Evolutionary conservation across 2,329 filamentous ascomycete genomes (phyloP).

Genomic region (Alternaria brassicicola): DNA sequence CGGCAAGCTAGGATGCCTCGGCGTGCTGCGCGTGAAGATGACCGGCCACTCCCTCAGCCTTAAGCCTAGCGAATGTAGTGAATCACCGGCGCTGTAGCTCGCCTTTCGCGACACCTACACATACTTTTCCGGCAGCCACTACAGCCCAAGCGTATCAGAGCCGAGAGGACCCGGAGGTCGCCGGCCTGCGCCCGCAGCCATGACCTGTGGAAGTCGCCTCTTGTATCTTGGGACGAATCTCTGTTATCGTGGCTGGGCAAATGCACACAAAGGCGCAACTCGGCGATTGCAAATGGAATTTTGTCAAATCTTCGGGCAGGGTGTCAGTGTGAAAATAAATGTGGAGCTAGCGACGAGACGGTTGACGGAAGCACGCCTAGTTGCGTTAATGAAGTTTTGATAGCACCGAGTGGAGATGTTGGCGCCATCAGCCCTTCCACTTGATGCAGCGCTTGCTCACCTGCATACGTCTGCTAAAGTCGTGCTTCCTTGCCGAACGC

Average conservation of each 20-base stretch:
- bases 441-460: conserved; percentile 1
- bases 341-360: conserved; percentile 8
- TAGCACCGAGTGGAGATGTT: conserved; percentile 9
- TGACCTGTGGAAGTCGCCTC: conserved; percentile 12
- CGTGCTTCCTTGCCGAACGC: conserved; percentile 4
- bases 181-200: conserved; percentile 1
- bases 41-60: conserved; percentile 6
- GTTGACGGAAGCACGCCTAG: conserved; percentile 11
- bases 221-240: conserved; percentile 9
- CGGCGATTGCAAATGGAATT: conserved; percentile 18
- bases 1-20: conserved; percentile 10
- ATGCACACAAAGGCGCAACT: conserved; percentile 5
- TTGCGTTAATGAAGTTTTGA: conserved; percentile 14
- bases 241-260: conserved; percentile 14
- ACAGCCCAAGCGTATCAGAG: conserved; percentile 1
- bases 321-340: conserved; percentile 2
- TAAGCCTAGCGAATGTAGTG: conserved; percentile 5
- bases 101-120: conserved; percentile 7
- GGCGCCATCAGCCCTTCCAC: neutral
- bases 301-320: conserved; percentile 7
- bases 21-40: conserved; percentile 8
- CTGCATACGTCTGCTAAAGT: conserved; percentile 10
- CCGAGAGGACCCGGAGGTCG: conserved; percentile 6
- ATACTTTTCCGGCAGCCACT: conserved; percentile 13
- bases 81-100: conserved; percentile 2